Base-by-base conservation (phyloP, 441 rosid species). In the Brassica balearica region DNA sequence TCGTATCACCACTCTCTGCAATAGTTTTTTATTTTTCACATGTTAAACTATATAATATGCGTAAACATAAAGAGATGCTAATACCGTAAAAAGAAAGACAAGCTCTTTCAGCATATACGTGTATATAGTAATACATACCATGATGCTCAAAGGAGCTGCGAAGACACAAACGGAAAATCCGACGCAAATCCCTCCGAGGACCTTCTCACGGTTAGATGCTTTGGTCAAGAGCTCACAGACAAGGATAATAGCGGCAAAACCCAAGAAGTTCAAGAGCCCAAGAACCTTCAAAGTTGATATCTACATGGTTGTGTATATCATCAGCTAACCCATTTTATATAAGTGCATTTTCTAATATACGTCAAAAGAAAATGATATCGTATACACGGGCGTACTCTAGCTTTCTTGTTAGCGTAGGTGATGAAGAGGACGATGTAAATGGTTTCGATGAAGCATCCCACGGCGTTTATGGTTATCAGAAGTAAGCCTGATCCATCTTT, bases 391-490 rank as follows among this genome's bases (percentile, higher is more conserved):
- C 38, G 38, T 34, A 34, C 38, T 34, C 89, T 82, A 14, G 86
- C 77, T 80, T 83, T 81, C 74, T 83, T 90, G 64, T 87, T 80
- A 36, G 90, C 90, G 77, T 62, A 88, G 8, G 83, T 65, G 4
- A 90, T 8, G 78, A 83, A 90, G 60, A 90, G 62, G 59, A 80
- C 69, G 73, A 84, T 71, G 83, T 90, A 90, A 76, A 86, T 15
- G 53, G 86, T 82, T 77, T 90, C 94, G 1, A 90, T 75, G 69
- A 88, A 66, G 17, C 86, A 87, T 3, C 92, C 94, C 9, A 87
- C 79, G 17, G 87, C 67, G 68, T 90, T 88, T 5, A 86, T 85
- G 62, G 92, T 87, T n/a, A 88, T 79, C 61, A 90, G 89, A 78
- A 88, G 94, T 71, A 79, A 86, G 32, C 82, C 86, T 59, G 83